These are phyloP conservation scores for Kockiozyma suomiensis DNA, from an alignment of 805 yeast species.

Conservation along the genomic window DNA sequence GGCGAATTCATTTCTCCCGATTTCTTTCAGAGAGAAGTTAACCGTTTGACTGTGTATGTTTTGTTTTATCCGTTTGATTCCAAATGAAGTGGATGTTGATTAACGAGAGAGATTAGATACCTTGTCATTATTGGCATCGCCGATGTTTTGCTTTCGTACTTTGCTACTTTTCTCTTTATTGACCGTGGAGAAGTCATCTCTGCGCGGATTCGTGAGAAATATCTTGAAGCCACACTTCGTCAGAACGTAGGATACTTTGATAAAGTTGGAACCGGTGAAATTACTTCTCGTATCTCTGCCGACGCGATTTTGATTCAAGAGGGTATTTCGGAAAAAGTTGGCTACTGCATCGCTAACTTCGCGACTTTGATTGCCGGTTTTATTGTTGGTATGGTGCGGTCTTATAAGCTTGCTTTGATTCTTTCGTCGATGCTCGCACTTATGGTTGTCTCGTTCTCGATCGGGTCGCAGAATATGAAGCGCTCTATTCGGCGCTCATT, in stretches of 20 bases:
- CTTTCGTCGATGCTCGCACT: constrained; percentile 42
- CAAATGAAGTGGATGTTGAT: too few species aligned
- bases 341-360: constrained; percentile 46
- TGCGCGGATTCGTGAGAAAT: constrained; percentile 46
- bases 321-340: constrained; percentile 49
- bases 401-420: constrained; percentile 46
- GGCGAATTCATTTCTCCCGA: constrained; percentile 23
- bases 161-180: constrained; percentile 45
- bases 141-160: constrained; percentile 34
- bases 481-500: constrained; percentile 30
- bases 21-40: constrained; percentile 28
- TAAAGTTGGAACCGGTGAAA: constrained; percentile 48
- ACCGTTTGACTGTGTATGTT: constrained; percentile 34
- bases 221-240: constrained; percentile 44
- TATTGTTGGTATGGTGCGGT: constrained; percentile 44
- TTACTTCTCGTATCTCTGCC: constrained; percentile 48
- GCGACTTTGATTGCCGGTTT: constrained; percentile 47
- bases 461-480: constrained; percentile 35
- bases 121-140: constrained; percentile 49
- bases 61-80: constrained; percentile 23
- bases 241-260: constrained; percentile 50
- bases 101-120: too few species aligned
- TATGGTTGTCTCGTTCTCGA: constrained; percentile 36
- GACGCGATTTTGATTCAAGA: constrained; percentile 48
- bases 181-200: constrained; percentile 49